Conservation (phyloP, 176 grass and related monocot genomes). For the Chloris gayana region DNA sequence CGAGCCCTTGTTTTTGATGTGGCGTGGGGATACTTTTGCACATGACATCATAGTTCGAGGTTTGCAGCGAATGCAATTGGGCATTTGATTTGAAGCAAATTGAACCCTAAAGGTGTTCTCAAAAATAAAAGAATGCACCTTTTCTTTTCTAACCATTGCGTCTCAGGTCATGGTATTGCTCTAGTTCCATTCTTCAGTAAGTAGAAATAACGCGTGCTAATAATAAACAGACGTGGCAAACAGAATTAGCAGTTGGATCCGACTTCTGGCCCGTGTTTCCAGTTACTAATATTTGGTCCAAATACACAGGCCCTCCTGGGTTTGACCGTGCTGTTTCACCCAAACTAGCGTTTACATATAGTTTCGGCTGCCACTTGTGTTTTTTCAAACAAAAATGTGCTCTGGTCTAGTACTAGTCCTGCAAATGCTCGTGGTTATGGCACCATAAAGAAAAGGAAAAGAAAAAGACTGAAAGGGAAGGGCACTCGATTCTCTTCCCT, state of each 20-base stretch:
- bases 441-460: background rate
- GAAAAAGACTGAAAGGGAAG: conserved; percentile 20
- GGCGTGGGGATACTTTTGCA: background rate
- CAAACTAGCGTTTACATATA: background rate
- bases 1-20: background rate
- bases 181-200: too few species aligned
- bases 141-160: too few species aligned
- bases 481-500: background rate
- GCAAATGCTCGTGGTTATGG: background rate
- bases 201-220: too few species aligned
- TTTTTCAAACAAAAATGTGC: background rate
- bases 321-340: background rate
- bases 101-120: too few species aligned
- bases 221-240: background rate
- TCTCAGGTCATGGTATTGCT: too few species aligned
- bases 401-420: background rate
- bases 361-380: background rate
- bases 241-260: background rate
- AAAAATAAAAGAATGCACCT: too few species aligned
- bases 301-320: background rate
- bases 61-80: background rate
- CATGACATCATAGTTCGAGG: background rate
- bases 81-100: too few species aligned
- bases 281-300: background rate
- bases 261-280: background rate